phyloP scores from a whole-genome alignment of 805 yeast species.

The Diddensiella caesifluorescens region DNA sequence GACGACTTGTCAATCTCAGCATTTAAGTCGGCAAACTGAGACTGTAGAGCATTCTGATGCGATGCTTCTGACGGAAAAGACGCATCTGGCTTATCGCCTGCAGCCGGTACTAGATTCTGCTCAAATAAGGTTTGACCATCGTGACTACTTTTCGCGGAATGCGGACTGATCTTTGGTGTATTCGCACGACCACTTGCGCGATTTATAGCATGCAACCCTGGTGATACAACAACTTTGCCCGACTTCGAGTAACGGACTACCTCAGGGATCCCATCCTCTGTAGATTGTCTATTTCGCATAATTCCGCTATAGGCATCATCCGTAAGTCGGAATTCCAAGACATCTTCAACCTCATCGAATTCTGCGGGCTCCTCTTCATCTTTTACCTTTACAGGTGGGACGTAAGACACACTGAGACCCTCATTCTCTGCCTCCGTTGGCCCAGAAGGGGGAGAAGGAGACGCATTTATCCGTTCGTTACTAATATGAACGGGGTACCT shows the following conservation, averaged over 20 bases:
- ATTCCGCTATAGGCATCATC: slow-evolving; percentile 24
- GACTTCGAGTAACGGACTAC: slow-evolving; percentile 17
- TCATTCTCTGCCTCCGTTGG: too few species aligned
- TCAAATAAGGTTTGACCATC: neutral
- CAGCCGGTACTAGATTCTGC: neutral
- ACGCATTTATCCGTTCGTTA: too few species aligned
- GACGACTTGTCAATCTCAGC: too few species aligned
- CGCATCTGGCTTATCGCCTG: slow-evolving; percentile 6
- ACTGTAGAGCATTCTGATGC: slow-evolving; percentile 10
- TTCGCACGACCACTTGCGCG: neutral
- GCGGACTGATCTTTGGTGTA: neutral
- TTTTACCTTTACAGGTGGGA: too few species aligned
- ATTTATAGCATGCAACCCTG: neutral
- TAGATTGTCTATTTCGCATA: slow-evolving; percentile 15
- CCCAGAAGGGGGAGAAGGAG: too few species aligned
- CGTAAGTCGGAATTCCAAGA: slow-evolving; percentile 36
- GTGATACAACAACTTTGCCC: neutral
- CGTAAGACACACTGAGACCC: too few species aligned
- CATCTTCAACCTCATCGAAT: slow-evolving; percentile 23
- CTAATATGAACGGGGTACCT: too few species aligned
- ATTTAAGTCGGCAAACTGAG: slow-evolving; percentile 6
- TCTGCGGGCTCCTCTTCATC: neutral
- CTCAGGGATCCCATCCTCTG: slow-evolving; percentile 19
- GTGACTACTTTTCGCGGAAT: neutral
- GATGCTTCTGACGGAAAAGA: slow-evolving; percentile 20